A percentile compares a stretch with the other conserved stretches of the same genome.
These are phyloP conservation scores for Podaxis sp. DNA, from an alignment of 768 basidiomycete genomes.

Conservation along the genomic window DNA sequence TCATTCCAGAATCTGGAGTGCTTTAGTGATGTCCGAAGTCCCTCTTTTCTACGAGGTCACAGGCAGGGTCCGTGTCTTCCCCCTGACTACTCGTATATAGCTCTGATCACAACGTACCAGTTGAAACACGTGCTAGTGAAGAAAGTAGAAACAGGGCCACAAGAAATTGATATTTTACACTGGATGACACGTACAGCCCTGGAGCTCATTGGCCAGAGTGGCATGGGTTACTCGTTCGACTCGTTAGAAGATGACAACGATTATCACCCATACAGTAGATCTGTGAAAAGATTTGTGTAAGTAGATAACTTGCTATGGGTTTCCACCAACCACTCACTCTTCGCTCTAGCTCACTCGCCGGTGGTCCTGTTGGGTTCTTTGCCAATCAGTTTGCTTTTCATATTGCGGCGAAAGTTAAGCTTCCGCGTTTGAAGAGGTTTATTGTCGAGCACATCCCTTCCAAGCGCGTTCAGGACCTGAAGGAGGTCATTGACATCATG, in stretches of 20 bases:
- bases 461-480: constrained; percentile 24
- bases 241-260: constrained; percentile 25
- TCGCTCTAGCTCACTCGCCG: constrained; percentile 12
- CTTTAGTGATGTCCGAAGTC: constrained; percentile 17
- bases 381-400: constrained; percentile 16
- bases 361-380: constrained; percentile 15
- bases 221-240: constrained; percentile 34
- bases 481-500: constrained; percentile 34
- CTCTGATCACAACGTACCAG: constrained; percentile 18
- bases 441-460: constrained; percentile 33
- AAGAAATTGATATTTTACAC: constrained; percentile 24
- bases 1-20: not conserved
- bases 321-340: not conserved
- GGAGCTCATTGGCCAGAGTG: constrained; percentile 32
- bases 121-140: constrained; percentile 24
- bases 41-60: constrained; percentile 30
- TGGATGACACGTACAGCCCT: constrained; percentile 32
- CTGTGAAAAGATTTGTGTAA: constrained; percentile 29
- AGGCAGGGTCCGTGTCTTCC: constrained; percentile 19
- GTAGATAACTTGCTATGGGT: constrained; percentile 6
- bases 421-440: constrained; percentile 27
- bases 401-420: constrained; percentile 20
- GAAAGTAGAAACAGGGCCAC: constrained; percentile 27
- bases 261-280: constrained; percentile 27
- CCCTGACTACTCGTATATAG: not conserved